Percentiles rank a stretch among this genome's conserved stretches.
phyloP scores from a whole-genome alignment of 495 filamentous ascomycete genomes.

The Letharia lupina region DNA sequence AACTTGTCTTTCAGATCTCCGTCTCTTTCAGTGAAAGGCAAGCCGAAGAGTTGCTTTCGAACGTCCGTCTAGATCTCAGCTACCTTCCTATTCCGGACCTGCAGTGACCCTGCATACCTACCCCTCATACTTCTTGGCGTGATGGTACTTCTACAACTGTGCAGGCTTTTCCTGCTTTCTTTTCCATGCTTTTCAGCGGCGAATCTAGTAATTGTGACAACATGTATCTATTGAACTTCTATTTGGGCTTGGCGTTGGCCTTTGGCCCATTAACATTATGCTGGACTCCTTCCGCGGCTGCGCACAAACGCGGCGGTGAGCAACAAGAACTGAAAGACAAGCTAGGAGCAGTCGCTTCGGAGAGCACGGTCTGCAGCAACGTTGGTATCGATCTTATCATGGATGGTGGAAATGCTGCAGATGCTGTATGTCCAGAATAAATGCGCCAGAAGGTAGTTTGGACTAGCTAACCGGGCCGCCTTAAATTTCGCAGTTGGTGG shows the following conservation, averaged over 20 bases:
- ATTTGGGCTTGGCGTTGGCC: background rate
- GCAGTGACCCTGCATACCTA: background rate
- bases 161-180: background rate
- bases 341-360: constrained; percentile 70
- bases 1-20: no score
- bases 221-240: background rate
- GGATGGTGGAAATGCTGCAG: constrained; percentile 64
- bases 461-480: background rate
- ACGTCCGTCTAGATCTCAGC: no score
- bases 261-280: background rate
- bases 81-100: constrained; percentile 2
- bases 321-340: constrained; percentile 32
- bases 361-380: constrained; percentile 64
- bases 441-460: background rate
- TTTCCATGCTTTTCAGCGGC: no score
- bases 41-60: background rate
- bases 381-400: constrained; percentile 66
- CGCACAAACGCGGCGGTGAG: background rate
- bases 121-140: background rate
- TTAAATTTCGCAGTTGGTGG: constrained; percentile 43
- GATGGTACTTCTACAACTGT: background rate
- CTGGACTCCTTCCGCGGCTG: background rate
- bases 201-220: background rate
- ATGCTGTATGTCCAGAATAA: constrained; percentile 43
- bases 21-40: no score